Evolutionary conservation across 2,329 filamentous ascomycete genomes (phyloP).

Genomic region (Colletotrichum lini): DNA sequence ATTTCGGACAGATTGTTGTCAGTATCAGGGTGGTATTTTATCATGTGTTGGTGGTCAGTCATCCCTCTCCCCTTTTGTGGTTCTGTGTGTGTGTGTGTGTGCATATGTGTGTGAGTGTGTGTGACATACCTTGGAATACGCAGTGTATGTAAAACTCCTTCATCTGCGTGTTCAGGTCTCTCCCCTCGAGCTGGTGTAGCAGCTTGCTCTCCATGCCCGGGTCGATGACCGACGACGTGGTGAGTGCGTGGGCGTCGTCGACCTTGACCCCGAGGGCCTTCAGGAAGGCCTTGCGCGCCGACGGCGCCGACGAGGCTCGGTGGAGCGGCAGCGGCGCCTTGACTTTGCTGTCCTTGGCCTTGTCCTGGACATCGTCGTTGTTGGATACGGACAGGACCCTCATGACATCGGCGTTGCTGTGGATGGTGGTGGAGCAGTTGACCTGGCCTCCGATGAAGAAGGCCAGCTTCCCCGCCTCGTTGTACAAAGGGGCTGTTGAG

Average conservation of each 20-base stretch:
- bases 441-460: constrained; percentile 68
- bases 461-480: constrained; percentile 58
- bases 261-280: constrained; percentile 27
- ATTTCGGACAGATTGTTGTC: not conserved
- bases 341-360: not conserved
- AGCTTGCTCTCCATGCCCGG: constrained; percentile 47
- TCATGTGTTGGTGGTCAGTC: too few species aligned
- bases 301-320: constrained; percentile 17
- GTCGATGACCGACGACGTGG: constrained; percentile 1
- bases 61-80: too few species aligned
- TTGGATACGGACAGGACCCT: constrained; percentile 52
- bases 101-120: too few species aligned
- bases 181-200: constrained; percentile 47
- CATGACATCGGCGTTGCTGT: constrained; percentile 63
- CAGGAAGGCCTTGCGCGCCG: constrained; percentile 31
- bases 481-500: constrained; percentile 56
- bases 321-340: constrained; percentile 1
- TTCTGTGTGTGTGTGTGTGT: too few species aligned
- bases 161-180: constrained; percentile 46
- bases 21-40: not conserved
- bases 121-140: constrained; percentile 46
- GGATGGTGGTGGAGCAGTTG: constrained; percentile 66
- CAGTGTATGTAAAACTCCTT: constrained; percentile 49
- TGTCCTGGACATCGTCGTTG: not conserved
- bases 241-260: not conserved